Conservation (phyloP, 1,284 basidiomycete genomes). For the Leccinum fallax region DNA sequence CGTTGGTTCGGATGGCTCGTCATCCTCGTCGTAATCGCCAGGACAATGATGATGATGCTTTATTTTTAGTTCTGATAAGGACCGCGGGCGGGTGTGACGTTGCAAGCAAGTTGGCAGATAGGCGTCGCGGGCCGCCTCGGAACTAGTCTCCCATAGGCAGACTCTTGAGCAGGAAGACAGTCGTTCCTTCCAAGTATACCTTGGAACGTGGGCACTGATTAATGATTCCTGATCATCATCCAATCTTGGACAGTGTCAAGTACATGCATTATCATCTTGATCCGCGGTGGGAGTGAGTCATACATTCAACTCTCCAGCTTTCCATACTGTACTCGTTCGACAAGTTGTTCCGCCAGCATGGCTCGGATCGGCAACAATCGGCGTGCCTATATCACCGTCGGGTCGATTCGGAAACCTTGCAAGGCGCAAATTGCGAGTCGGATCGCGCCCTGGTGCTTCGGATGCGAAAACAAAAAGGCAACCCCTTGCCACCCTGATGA, state of each 20-base stretch:
- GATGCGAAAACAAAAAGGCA: slow-evolving; percentile 11
- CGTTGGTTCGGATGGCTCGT: background rate
- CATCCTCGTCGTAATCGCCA: background rate
- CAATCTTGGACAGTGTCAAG: background rate
- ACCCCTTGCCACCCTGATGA: slow-evolving; percentile 24
- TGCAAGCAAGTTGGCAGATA: background rate
- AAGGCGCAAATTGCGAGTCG: background rate
- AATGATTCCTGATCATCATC: background rate
- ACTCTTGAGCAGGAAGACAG: too few species aligned
- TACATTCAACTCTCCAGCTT: background rate
- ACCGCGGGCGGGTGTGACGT: background rate
- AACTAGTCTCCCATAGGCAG: too few species aligned
- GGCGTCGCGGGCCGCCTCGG: background rate
- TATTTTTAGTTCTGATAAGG: background rate
- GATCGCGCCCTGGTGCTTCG: background rate
- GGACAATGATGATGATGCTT: background rate
- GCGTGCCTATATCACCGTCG: background rate
- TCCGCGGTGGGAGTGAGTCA: background rate
- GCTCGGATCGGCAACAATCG: background rate
- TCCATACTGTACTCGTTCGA: background rate
- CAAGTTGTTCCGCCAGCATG: background rate
- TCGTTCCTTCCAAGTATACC: too few species aligned
- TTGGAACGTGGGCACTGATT: background rate
- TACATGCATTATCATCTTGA: background rate
- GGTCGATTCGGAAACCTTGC: background rate